phyloP scores from a whole-genome alignment of 177 flowering plant genomes.

The Vitis hybrid region DNA sequence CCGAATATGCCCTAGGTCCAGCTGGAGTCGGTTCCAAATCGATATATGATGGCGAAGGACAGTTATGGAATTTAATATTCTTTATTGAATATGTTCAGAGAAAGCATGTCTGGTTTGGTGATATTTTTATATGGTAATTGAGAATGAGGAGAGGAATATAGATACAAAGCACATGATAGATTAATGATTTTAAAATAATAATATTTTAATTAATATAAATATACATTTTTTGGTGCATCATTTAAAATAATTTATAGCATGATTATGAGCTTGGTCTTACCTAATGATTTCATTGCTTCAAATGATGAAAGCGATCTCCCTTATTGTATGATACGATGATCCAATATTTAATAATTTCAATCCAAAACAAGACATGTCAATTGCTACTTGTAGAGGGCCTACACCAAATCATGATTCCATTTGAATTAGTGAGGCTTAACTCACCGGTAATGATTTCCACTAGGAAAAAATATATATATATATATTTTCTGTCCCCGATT shows the following conservation, averaged over 20 bases:
- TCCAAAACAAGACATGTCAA: neutral
- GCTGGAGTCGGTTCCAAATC: neutral
- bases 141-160: neutral
- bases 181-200: neutral
- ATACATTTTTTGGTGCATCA: slow-evolving; percentile 2
- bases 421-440: neutral
- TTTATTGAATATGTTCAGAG: no score
- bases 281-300: slow-evolving; percentile 15
- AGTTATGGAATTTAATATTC: neutral
- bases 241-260: slow-evolving; percentile 1
- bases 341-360: neutral
- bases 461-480: no score
- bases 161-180: no score
- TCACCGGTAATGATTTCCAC: slow-evolving; percentile 1
- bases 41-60: neutral
- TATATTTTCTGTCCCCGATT: no score
- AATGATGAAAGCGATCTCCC: slow-evolving; percentile 8
- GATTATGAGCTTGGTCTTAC: neutral
- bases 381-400: neutral
- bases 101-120: slow-evolving; percentile 17
- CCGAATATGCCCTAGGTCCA: neutral
- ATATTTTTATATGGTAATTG: neutral
- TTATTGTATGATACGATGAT: slow-evolving; percentile 10
- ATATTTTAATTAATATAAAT: no score
- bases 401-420: neutral